A percentile compares a stretch with the other conserved stretches of the same genome.
phyloP scores from a whole-genome alignment of 1,284 basidiomycete species.

The Ganoderma meredithae region DNA sequence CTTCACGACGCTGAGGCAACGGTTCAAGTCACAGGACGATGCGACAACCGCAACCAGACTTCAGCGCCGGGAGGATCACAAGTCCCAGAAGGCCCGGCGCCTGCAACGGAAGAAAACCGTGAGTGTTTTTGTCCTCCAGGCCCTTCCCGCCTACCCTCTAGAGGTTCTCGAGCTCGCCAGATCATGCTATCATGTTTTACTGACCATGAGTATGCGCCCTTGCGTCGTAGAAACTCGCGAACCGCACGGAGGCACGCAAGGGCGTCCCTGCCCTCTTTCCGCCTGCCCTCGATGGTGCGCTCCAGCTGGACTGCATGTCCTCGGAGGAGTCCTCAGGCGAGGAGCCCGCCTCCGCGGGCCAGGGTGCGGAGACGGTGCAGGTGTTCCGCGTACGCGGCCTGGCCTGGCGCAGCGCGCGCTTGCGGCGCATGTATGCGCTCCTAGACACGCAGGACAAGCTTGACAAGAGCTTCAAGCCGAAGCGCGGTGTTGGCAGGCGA shows the following conservation, averaged over 20 bases:
- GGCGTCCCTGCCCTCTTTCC: constrained; percentile 60
- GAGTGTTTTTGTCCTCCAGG: constrained; percentile 37
- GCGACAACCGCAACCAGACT: constrained; percentile 47
- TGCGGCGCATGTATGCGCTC: constrained; percentile 61
- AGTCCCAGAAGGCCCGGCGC: constrained; percentile 66
- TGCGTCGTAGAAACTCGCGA: constrained; percentile 63
- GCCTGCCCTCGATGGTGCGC: constrained; percentile 68
- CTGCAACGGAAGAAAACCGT: constrained; percentile 67
- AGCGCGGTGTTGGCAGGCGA: constrained; percentile 61
- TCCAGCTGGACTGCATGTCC: constrained; percentile 79
- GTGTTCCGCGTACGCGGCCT: constrained; percentile 61
- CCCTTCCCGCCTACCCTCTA: constrained; percentile 9
- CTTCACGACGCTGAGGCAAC: constrained; percentile 71
- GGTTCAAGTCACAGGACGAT: constrained; percentile 67
- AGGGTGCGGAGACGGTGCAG: constrained; percentile 36
- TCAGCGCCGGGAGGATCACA: constrained; percentile 62
- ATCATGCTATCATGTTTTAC: neutral
- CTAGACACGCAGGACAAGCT: constrained; percentile 64
- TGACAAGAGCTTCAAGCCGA: constrained; percentile 55
- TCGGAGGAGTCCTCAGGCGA: constrained; percentile 76
- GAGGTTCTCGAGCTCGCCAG: neutral
- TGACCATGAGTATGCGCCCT: neutral
- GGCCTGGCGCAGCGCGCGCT: constrained; percentile 67
- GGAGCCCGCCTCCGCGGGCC: constrained; percentile 49
- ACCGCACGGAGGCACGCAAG: constrained; percentile 64